These are phyloP conservation scores for Saturnispora mendoncae DNA, from an alignment of 805 yeast genomes.

Conservation along the genomic window DNA sequence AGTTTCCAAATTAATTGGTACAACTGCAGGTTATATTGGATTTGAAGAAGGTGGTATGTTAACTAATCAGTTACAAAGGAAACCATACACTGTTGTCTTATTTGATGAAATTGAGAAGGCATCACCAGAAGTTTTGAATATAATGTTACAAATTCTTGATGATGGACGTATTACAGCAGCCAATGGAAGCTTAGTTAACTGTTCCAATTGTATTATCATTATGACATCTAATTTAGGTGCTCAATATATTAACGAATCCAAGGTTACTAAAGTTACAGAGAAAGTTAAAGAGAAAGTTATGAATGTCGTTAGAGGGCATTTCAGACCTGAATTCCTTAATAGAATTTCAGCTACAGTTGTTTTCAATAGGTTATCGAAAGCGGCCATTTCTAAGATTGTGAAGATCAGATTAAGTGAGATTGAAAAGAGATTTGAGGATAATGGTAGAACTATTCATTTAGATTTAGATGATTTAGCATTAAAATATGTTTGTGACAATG, in stretches of 20 bases:
- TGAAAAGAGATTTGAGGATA: constrained; percentile 73
- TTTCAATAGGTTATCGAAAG: constrained; percentile 85
- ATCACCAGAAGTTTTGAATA: constrained; percentile 93
- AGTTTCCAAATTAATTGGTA: constrained; percentile 89
- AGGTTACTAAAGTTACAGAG: constrained; percentile 53
- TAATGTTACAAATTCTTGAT: constrained; percentile 83
- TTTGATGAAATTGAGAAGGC: constrained; percentile 99
- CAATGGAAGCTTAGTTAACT: constrained; percentile 87
- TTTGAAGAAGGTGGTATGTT: constrained; percentile 96
- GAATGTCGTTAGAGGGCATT: constrained; percentile 76
- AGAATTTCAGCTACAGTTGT: constrained; percentile 90
- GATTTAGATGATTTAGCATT: constrained; percentile 69
- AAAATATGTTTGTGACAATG: constrained; percentile 74
- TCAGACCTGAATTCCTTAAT: constrained; percentile 95
- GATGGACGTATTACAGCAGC: constrained; percentile 95
- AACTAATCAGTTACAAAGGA: constrained; percentile 83
- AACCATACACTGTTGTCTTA: constrained; percentile 91
- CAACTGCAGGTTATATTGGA: constrained; percentile 96
- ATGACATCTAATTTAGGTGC: constrained; percentile 99
- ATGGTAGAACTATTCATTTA: constrained; percentile 69
- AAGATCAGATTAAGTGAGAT: constrained; percentile 77
- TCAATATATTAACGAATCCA: constrained; percentile 62
- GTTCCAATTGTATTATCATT: constrained; percentile 84
- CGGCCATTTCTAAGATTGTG: constrained; percentile 88
- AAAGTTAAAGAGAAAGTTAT: constrained; percentile 71